These are phyloP conservation scores for Zanthoxylum bungeanum DNA, from an alignment of 345 rosid genomes.

Conservation along the genomic window DNA sequence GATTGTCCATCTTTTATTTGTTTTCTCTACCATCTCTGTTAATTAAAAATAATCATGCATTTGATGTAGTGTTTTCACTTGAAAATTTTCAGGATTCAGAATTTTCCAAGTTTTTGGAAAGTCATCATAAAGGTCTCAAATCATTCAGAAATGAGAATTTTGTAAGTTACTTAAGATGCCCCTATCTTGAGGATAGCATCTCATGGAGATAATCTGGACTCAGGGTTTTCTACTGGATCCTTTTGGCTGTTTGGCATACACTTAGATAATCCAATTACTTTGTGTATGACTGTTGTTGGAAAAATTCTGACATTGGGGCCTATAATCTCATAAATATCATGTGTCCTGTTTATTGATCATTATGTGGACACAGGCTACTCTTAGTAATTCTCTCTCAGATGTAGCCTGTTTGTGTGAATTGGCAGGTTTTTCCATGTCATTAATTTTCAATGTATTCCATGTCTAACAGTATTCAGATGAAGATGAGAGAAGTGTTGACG, in stretches of 20 bases:
- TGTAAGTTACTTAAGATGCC: conserved; percentile 40
- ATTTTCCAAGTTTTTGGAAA: conserved; percentile 56
- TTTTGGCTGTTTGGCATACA: neutral
- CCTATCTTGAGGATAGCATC: neutral
- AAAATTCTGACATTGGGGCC: neutral
- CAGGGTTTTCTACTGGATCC: neutral
- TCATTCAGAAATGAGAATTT: conserved; percentile 38
- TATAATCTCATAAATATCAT: neutral
- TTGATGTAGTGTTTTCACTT: conserved; percentile 1
- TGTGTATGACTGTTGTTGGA: neutral
- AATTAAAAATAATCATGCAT: neutral
- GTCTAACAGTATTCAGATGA: conserved; percentile 47
- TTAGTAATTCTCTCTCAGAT: neutral
- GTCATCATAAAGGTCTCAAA: conserved; percentile 28
- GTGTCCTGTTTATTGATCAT: neutral
- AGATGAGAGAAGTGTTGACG: conserved; percentile 37
- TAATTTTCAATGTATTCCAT: conserved; percentile 12
- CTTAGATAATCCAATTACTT: neutral
- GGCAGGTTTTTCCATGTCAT: conserved; percentile 1
- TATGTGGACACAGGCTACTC: neutral
- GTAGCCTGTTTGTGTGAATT: neutral
- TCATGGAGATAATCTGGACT: neutral
- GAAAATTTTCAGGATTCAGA: conserved; percentile 46
- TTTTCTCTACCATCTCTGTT: neutral
- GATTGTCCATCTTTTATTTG: neutral